Evolutionary conservation across 106 monocot genomes (phyloP).

Genomic region (Gastrodia elata): DNA sequence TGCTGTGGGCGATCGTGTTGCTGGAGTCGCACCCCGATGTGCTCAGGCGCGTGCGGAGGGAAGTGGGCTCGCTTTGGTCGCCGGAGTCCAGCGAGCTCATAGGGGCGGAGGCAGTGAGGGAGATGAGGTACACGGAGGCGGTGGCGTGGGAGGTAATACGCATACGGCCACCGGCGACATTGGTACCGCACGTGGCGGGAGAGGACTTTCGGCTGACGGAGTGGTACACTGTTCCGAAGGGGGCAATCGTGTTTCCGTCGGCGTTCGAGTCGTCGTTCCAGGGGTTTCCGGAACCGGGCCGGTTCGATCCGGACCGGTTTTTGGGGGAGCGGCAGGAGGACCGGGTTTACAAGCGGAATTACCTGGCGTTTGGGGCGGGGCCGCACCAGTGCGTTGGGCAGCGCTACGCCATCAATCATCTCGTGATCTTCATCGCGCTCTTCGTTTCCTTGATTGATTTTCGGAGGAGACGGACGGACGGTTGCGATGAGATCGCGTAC

Average conservation of each 20-base stretch:
- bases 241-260: conserved; percentile 89
- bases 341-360: conserved; percentile 56
- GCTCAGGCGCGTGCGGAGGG: conserved; percentile 48
- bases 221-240: conserved; percentile 81
- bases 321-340: conserved; percentile 57
- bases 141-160: conserved; percentile 81
- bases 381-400: conserved; percentile 93
- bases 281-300: conserved; percentile 72
- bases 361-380: conserved; percentile 84
- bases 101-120: conserved; percentile 32
- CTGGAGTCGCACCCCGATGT: conserved; percentile 82
- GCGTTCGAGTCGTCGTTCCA: conserved; percentile 75
- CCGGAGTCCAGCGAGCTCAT: conserved; percentile 51
- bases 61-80: conserved; percentile 53
- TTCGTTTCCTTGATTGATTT: conserved; percentile 75
- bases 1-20: conserved; percentile 79
- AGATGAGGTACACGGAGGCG: conserved; percentile 66
- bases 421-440: conserved; percentile 69
- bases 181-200: conserved; percentile 88
- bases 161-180: conserved; percentile 73
- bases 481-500: conserved; percentile 75
- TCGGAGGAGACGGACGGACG: conserved; percentile 32
- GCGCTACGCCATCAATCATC: conserved; percentile 81
- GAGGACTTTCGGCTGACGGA: conserved; percentile 61
- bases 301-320: conserved; percentile 92